phyloP scores from a whole-genome alignment of 225 moss, liverwort and hornwort species.

The Climacium dendroides region DNA sequence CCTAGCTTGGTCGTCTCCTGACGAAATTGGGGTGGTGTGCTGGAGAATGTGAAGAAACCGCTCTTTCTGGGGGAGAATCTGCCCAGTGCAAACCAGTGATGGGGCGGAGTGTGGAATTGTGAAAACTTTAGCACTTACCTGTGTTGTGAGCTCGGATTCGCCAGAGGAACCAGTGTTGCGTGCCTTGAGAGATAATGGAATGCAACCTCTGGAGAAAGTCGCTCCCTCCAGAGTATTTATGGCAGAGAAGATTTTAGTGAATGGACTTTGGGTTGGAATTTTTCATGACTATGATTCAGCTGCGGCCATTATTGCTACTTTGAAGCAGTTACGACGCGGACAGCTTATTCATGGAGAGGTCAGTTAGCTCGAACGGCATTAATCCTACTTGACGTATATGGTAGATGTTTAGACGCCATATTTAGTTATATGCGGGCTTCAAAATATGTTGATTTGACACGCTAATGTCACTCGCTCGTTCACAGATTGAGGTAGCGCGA shows the following conservation, averaged over 20 bases:
- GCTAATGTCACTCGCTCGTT: not conserved
- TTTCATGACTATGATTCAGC: constrained; percentile 4
- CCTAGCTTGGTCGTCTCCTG: not conserved
- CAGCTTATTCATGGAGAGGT: constrained; percentile 38
- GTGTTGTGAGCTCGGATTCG: constrained; percentile 50
- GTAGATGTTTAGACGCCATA: not conserved
- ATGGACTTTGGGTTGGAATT: constrained; percentile 63
- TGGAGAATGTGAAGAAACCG: constrained; percentile 38
- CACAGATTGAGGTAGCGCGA: constrained; percentile 54
- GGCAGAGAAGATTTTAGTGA: constrained; percentile 51
- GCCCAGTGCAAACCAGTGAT: constrained; percentile 78
- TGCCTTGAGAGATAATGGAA: constrained; percentile 8
- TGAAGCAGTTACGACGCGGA: constrained; percentile 28
- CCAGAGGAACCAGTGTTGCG: constrained; percentile 41
- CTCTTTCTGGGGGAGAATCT: constrained; percentile 80
- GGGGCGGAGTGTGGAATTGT: constrained; percentile 71
- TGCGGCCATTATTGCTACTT: constrained; percentile 5
- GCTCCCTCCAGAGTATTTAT: not conserved
- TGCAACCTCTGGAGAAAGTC: constrained; percentile 17
- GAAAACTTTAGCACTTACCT: constrained; percentile 68
- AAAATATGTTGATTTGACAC: not conserved
- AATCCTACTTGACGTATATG: not conserved
- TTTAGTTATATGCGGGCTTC: no score
- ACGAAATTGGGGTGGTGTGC: not conserved
- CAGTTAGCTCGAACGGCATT: not conserved